Evolutionary conservation across 768 basidiomycete genomes (phyloP).

Genomic region (Dendrothele bispora): DNA sequence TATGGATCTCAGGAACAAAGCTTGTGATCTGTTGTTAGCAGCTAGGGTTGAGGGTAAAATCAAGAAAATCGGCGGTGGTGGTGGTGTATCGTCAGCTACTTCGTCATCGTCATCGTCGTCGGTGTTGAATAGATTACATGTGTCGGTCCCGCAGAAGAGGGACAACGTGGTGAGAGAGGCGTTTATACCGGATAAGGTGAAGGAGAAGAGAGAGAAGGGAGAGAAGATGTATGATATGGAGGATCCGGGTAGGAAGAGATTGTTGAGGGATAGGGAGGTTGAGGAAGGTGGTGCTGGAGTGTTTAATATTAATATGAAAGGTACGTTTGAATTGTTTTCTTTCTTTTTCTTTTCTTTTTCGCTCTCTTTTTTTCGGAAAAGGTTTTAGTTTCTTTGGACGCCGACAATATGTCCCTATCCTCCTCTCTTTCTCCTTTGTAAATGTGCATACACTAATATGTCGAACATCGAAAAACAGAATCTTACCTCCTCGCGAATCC

Average conservation of each 20-base stretch:
- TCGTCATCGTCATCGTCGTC: too few relatives aligned
- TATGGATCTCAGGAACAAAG: slow-evolving; percentile 93
- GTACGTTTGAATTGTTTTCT: slow-evolving; percentile 46
- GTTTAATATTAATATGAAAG: slow-evolving; percentile 86
- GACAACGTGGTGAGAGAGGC: slow-evolving; percentile 89
- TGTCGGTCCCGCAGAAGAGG: slow-evolving; percentile 85
- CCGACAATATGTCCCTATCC: too few relatives aligned
- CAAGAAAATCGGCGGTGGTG: slow-evolving; percentile 92
- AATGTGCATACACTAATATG: too few relatives aligned
- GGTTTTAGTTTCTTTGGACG: slow-evolving; percentile 8
- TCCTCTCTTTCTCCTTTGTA: too few relatives aligned
- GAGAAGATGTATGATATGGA: slow-evolving; percentile 86
- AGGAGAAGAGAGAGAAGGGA: too few relatives aligned
- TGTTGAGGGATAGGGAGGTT: slow-evolving; percentile 81
- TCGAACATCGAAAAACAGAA: too few relatives aligned
- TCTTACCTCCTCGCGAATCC: slow-evolving; percentile 82
- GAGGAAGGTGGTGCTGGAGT: slow-evolving; percentile 91
- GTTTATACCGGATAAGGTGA: slow-evolving; percentile 86
- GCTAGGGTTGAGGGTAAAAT: slow-evolving; percentile 94
- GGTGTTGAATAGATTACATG: slow-evolving; percentile 94
- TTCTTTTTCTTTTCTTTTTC: slow-evolving; percentile 1
- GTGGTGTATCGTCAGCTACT: too few relatives aligned
- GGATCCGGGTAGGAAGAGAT: slow-evolving; percentile 70
- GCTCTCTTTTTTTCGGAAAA: background rate
- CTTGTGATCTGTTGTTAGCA: slow-evolving; percentile 93